Base-by-base conservation (phyloP, 305 asterid genomes). In the Fraxinus platypoda region DNA sequence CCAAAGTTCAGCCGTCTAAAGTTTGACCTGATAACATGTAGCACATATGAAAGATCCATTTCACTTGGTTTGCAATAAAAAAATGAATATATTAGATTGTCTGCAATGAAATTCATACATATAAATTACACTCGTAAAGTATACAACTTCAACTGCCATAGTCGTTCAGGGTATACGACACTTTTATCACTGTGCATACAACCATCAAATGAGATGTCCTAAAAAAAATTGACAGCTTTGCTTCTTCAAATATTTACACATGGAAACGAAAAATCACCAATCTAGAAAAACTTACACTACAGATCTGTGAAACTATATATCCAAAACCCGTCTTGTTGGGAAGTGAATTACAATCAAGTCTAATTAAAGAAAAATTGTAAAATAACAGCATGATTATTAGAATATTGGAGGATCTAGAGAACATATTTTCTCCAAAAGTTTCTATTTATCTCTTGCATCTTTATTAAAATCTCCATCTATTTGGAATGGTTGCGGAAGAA, bases 1-100 rank as follows among this genome's bases (percentile, higher is more conserved):
- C 78, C 82, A 71, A 88, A 94, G 90, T 94, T 89, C 89, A 97
- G 88, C 89, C 99, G 91, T 85, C 86, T 91, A 80, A 97, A 89
- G 87, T 97, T 94, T 77, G 99, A 97, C 90, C 99, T 97, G 87
- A 49, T 75, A 83, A 77, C 59, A 82, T 77, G 12, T 81, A 71
- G 31, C 38, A 62, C 74, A 30, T 79, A 84, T 79, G 26, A 81
- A 74, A 77, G 74, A 83, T 57, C 83, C 46, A 59, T 30, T 73
- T 64, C 23, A 59, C 78, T 68, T 25, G 23, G 41, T 77, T 33
- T 64, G 38, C 37, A 79, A 76, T 21, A 46, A 81, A 37, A 37
- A 59, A 79, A 57, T 30, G 52, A 52, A 74, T 80, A 52, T 12
- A 64, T 30, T 28, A 76, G 21, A 15, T 35, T 21, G 57, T 17